Base-by-base conservation (phyloP, 2,329 filamentous ascomycete genomes). In the Ophiostoma quercus region DNA sequence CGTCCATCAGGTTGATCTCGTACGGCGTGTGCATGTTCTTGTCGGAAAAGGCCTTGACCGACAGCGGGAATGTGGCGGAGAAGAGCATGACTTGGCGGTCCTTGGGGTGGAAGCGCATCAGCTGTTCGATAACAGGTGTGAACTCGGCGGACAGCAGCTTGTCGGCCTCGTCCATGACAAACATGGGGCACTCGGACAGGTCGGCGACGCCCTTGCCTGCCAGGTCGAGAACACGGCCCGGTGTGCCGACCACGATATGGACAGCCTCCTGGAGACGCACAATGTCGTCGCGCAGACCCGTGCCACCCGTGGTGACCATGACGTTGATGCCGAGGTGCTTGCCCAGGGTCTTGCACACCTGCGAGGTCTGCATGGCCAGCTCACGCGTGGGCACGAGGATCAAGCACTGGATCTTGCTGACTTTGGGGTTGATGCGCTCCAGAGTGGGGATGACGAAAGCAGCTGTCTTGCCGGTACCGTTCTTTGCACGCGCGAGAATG, bases 61-160 rank as follows among this genome's bases (percentile, higher is more conserved):
- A 95, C 75, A 98, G 83, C 22, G 95, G 95, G 81, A 99, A 99
- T 3, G 95, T 99, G 72, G 96, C 96, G 75, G 92, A 97, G 84
- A 99, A 99, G 72, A 99, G 89, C 95, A 99, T 99, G 77, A 99
- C 94, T 81, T 99, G 95, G 71, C 95, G 91, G 78, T 99, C 94
- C 80, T 95, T 97, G 73, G 95, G 94, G 79, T 97, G 94, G 81
- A 97, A 97, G 74, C 92, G 90, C 67, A 99, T 85, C 29, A 99
- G 85, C 79, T 99, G 93, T 80, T 99, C 96, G 74, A 99, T 97
- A 73, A 97, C 94, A 34, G 94, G 93, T 7, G 95, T 99, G 78
- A 99, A 99, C 79, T 99, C 95, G 71, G 92, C 88, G 7, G 95
- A 99, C 67, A 99, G 87, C 72, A 99, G 88, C 84, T 99, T 99